Evolutionary conservation across 495 filamentous ascomycete species (phyloP).

Genomic region (Daldinia concentrica): DNA sequence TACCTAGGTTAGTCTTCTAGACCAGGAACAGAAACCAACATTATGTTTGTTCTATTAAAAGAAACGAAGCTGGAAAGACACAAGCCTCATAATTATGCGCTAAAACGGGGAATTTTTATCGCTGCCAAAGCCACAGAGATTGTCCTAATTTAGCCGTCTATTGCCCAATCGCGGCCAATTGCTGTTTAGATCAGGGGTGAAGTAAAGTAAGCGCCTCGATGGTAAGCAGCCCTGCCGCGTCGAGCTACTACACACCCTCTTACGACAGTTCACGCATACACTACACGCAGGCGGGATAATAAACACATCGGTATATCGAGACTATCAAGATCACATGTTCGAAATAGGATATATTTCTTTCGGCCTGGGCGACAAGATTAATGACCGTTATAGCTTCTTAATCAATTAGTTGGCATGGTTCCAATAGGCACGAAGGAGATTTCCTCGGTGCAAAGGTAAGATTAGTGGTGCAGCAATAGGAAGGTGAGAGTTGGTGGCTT

Average conservation of each 20-base stretch:
- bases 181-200: conserved; percentile 7
- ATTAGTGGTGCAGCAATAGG: conserved; percentile 22
- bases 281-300: neutral
- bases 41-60: conserved; percentile 2
- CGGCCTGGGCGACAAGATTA: neutral
- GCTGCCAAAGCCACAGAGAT: neutral
- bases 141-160: neutral
- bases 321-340: conserved; percentile 2
- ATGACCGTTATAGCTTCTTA: neutral
- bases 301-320: neutral
- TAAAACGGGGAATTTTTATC: conserved; percentile 1
- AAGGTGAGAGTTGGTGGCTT: conserved; percentile 14
- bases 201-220: conserved; percentile 1
- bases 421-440: neutral
- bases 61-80: neutral
- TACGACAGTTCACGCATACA: neutral
- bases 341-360: neutral
- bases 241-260: neutral
- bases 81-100: neutral
- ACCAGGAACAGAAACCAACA: neutral
- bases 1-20: neutral
- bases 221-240: conserved; percentile 8
- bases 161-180: neutral
- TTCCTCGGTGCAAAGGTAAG: conserved; percentile 3
- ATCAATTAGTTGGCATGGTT: neutral